phyloP scores from a whole-genome alignment of 192 early-diverging fungal species.

The Mortierella alpina region DNA sequence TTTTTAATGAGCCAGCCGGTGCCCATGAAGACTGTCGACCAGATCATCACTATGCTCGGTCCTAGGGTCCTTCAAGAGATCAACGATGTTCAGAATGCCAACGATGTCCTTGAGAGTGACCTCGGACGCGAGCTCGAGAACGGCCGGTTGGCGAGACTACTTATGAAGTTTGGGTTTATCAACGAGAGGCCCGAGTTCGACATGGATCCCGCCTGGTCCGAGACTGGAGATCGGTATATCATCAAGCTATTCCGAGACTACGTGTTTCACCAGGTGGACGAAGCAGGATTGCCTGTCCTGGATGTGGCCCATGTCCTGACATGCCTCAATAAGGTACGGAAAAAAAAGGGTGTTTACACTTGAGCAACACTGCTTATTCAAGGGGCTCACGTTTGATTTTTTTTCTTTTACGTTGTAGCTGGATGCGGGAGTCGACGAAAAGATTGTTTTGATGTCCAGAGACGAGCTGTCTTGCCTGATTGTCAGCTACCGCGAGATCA shows the following conservation, averaged over 20 bases:
- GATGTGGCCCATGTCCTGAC: slow-evolving; percentile 94
- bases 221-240: slow-evolving; percentile 98
- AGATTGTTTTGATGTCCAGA: slow-evolving; percentile 92
- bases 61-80: slow-evolving; percentile 81
- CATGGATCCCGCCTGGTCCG: slow-evolving; percentile 93
- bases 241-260: slow-evolving; percentile 98
- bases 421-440: slow-evolving; percentile 95
- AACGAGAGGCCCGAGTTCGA: slow-evolving; percentile 67
- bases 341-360: not conserved
- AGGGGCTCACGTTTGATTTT: not conserved
- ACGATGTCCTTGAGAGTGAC: slow-evolving; percentile 84
- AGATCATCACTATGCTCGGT: slow-evolving; percentile 82
- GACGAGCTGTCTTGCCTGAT: slow-evolving; percentile 98
- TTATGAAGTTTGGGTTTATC: slow-evolving; percentile 94
- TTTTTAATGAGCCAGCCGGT: slow-evolving; percentile 82
- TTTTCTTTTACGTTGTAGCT: slow-evolving; percentile 64
- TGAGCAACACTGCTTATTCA: not conserved
- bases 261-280: slow-evolving; percentile 96
- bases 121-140: slow-evolving; percentile 91
- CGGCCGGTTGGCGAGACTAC: slow-evolving; percentile 85
- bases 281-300: slow-evolving; percentile 81
- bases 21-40: slow-evolving; percentile 80
- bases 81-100: slow-evolving; percentile 77
- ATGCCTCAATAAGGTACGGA: slow-evolving; percentile 90
- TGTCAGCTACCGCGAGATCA: slow-evolving; percentile 95